A percentile compares a stretch with the other conserved stretches of the same genome.
phyloP scores from a whole-genome alignment of 768 basidiomycete species.

The Tulasnella sp. region DNA sequence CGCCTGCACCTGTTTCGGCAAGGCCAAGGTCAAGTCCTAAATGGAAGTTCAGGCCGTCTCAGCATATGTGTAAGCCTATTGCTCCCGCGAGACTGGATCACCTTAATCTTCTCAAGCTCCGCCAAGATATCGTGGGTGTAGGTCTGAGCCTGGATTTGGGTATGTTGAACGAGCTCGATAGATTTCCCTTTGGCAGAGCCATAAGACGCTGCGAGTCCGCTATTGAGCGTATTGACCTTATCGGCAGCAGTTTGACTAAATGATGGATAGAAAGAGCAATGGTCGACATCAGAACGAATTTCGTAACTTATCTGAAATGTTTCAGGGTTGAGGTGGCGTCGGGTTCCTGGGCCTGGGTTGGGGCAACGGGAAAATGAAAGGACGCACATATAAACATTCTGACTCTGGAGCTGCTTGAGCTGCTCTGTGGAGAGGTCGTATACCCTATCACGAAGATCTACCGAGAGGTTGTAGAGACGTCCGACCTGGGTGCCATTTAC shows the following conservation, averaged over 20 bases:
- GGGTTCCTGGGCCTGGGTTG: background rate
- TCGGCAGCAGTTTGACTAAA: slow-evolving; percentile 57
- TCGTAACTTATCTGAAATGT: no score
- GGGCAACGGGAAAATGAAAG: background rate
- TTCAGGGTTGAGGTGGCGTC: no score
- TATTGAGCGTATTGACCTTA: slow-evolving; percentile 52
- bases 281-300: no score
- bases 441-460: slow-evolving; percentile 50
- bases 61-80: no score
- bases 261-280: background rate
- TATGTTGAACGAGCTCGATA: slow-evolving; percentile 22
- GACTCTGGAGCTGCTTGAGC: slow-evolving; percentile 55
- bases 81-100: no score
- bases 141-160: slow-evolving; percentile 46
- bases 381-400: slow-evolving; percentile 53
- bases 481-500: slow-evolving; percentile 68
- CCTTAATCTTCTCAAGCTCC: slow-evolving; percentile 54
- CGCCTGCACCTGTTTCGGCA: slow-evolving; percentile 1
- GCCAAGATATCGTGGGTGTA: slow-evolving; percentile 56
- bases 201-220: slow-evolving; percentile 48
- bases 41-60: slow-evolving; percentile 42
- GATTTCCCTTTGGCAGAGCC: slow-evolving; percentile 24
- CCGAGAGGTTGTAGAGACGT: slow-evolving; percentile 56
- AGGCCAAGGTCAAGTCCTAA: slow-evolving; percentile 34
- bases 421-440: slow-evolving; percentile 60